Evolutionary conservation across 371 early-diverging fungal species (phyloP), one percentile per base, ranked within the genome.

Genomic region (Rhizomucor miehei): DNA sequence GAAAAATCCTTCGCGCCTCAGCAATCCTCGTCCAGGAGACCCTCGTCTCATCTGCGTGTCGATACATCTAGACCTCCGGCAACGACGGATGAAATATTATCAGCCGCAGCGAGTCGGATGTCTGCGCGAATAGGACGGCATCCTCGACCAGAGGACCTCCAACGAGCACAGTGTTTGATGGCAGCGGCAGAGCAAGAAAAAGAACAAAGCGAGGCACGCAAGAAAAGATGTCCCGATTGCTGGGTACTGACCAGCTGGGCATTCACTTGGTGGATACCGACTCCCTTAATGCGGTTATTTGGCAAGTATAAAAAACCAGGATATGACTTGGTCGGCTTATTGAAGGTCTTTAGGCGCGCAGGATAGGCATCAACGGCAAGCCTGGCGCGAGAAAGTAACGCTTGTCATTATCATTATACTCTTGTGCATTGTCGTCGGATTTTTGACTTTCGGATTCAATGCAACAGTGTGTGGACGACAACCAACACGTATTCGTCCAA

Each of bases 381-480:
- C 94, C n/a, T 93, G 93, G 93, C 84, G 95, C 53, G 95, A 95
- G 66, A 95, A 95, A 60, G 75, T 94, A 1, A 77, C 90, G 0
- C 71, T 94, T 11, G 86, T 87, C 34, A 85, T 86, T 51, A 82
- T 93, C 48, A 90, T 90, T 48, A 53, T 83, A 10, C 46, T 78
- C 20, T 71, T 90, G 41, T 82, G 87, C 66, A 73, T 60, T 6
- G 54, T 75, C 45, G 84, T 89, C 9, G 87, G 84, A 14, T 89
- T 86, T 60, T 52, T 89, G 43, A 89, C 87, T 0, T 71, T 89
- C 52, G 84, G 85, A 10, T 82, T 86, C 59, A 71, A 85, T 23
- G 73, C 81, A 12, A 73, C 79, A 2, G 65, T 86, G 0, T 86
- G 86, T 66, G 79, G 86, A 10, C 63, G 63, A 44, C 76, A 75